Evolutionary conservation across 1,284 basidiomycete species (phyloP).

Genomic region (Jaminaea rosea): DNA sequence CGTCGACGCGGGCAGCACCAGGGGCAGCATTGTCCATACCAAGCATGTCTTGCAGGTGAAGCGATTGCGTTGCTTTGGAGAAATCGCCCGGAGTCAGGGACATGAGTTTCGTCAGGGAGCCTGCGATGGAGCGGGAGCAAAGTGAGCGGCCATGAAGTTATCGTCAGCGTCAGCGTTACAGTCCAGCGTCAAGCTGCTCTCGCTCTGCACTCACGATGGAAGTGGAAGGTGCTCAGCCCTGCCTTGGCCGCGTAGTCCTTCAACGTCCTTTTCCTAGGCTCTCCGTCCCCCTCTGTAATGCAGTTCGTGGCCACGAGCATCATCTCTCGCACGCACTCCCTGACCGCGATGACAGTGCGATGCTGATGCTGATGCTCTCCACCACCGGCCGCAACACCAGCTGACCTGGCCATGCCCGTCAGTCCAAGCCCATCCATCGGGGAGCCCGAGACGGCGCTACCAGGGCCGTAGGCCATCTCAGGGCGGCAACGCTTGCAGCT

Average conservation of each 20-base stretch:
- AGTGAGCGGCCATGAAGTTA: too few relatives aligned
- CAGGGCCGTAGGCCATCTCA: neutral
- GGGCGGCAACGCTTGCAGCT: slow-evolving; percentile 16
- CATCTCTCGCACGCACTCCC: slow-evolving; percentile 13
- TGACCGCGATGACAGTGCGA: slow-evolving; percentile 9
- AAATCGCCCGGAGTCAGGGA: slow-evolving; percentile 11
- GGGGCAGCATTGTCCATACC: slow-evolving; percentile 6
- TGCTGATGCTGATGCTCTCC: too few relatives aligned
- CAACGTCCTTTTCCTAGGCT: slow-evolving; percentile 9
- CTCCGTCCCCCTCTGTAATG: slow-evolving; percentile 5
- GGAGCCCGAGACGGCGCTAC: too few relatives aligned
- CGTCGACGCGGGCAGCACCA: neutral
- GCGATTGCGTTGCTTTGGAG: slow-evolving; percentile 9
- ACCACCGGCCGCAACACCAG: too few relatives aligned
- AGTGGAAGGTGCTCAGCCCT: slow-evolving; percentile 13
- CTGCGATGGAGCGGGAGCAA: neutral
- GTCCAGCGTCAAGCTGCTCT: neutral
- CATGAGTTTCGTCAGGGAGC: slow-evolving; percentile 10
- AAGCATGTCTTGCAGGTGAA: slow-evolving; percentile 11
- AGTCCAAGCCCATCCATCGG: too few relatives aligned
- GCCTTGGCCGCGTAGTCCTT: slow-evolving; percentile 12
- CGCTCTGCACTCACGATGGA: slow-evolving; percentile 10
- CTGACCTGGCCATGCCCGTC: too few relatives aligned
- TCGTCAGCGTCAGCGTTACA: neutral
- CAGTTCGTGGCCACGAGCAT: slow-evolving; percentile 1